These are phyloP conservation scores for Linum lewisii DNA, from an alignment of 345 rosid species.

Conservation along the genomic window DNA sequence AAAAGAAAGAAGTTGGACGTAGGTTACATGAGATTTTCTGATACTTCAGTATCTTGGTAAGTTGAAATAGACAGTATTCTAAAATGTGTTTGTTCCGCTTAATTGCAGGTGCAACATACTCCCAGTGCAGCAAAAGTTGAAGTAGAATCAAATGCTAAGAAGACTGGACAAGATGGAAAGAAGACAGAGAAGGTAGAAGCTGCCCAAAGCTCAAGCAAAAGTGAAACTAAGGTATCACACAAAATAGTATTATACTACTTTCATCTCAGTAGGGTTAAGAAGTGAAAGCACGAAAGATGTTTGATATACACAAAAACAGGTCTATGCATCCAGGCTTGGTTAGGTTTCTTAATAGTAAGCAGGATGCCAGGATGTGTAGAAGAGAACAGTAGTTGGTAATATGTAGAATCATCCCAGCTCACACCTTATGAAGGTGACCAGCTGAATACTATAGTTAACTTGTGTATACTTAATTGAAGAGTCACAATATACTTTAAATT, in stretches of 20 bases:
- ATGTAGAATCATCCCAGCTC: too few species aligned
- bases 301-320: too few species aligned
- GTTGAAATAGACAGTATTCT: not conserved
- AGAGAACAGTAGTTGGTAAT: too few species aligned
- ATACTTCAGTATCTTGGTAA: not conserved
- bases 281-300: too few species aligned
- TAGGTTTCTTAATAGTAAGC: too few species aligned
- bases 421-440: too few species aligned
- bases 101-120: constrained; percentile 24
- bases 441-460: too few species aligned
- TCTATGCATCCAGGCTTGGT: too few species aligned
- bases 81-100: constrained; percentile 1
- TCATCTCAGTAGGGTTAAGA: not conserved
- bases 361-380: too few species aligned
- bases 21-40: not conserved
- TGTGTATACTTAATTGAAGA: too few species aligned
- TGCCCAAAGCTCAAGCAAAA: constrained; percentile 27
- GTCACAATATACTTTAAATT: too few species aligned
- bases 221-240: constrained; percentile 36
- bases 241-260: not conserved
- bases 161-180: constrained; percentile 27
- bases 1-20: too few species aligned
- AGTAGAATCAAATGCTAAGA: constrained; percentile 38
- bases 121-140: constrained; percentile 35
- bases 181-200: constrained; percentile 36